These are phyloP conservation scores for Fusarium sarcochroum DNA, from an alignment of 2,329 filamentous ascomycete genomes.

Conservation along the genomic window DNA sequence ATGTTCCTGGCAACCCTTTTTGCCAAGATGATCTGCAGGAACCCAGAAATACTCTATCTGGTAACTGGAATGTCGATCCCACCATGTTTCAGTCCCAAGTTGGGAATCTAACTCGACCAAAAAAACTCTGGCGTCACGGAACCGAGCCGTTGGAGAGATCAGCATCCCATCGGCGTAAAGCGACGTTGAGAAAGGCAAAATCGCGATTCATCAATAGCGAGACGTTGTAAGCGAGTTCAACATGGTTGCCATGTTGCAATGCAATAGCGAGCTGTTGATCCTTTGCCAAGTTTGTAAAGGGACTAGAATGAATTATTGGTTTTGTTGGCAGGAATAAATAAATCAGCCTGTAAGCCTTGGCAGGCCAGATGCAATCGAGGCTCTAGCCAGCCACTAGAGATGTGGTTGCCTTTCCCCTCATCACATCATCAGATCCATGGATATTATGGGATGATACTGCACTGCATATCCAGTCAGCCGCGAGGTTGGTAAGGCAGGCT, in stretches of 20 bases:
- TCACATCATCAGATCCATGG: slow-evolving; percentile 14
- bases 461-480: slow-evolving; percentile 27
- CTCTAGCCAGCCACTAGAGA: slow-evolving; percentile 27
- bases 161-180: background rate
- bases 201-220: slow-evolving; percentile 14
- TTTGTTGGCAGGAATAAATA: slow-evolving; percentile 21
- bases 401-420: slow-evolving; percentile 28
- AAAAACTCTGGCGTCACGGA: slow-evolving; percentile 2
- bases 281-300: slow-evolving; percentile 14
- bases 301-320: slow-evolving; percentile 31
- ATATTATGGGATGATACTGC: slow-evolving; percentile 5
- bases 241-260: slow-evolving; percentile 14
- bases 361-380: slow-evolving; percentile 24
- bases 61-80: slow-evolving; percentile 20
- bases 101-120: slow-evolving; percentile 6
- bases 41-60: slow-evolving; percentile 15
- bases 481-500: background rate
- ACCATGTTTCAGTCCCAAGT: background rate
- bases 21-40: slow-evolving; percentile 44
- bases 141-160: slow-evolving; percentile 13
- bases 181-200: slow-evolving; percentile 1
- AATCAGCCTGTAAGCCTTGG: slow-evolving; percentile 34
- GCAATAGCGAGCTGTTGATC: slow-evolving; percentile 25
- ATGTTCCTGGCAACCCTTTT: slow-evolving; percentile 12
- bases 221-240: slow-evolving; percentile 15